Percentiles rank a stretch among this genome's conserved stretches.
Conservation (phyloP, 129 eudicot species). For the Artemisia tridentata region DNA sequence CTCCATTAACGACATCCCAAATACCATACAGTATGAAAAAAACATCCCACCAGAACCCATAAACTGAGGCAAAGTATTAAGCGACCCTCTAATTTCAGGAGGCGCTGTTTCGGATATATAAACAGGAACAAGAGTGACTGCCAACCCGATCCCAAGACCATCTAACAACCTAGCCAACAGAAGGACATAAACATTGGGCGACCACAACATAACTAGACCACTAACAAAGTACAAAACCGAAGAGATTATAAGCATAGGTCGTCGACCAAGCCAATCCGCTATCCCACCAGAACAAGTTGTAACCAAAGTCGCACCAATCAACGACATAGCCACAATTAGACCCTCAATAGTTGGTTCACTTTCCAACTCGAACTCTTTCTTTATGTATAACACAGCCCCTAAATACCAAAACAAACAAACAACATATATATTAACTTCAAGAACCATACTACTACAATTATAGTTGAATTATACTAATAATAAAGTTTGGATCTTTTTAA, state of each 20-base stretch:
- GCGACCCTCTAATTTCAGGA: constrained; percentile 65
- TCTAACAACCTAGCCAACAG: constrained; percentile 67
- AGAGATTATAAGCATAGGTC: constrained; percentile 67
- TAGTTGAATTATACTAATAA: no score
- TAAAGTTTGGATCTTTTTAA: no score
- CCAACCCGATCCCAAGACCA: constrained; percentile 77
- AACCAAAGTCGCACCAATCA: constrained; percentile 69
- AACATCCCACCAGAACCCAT: constrained; percentile 76
- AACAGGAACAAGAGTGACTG: constrained; percentile 73
- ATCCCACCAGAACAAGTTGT: constrained; percentile 68
- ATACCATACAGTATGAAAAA: constrained; percentile 67
- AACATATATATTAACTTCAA: not conserved
- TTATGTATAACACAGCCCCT: constrained; percentile 71
- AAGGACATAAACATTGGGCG: constrained; percentile 73
- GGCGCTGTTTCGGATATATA: constrained; percentile 87
- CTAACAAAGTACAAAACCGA: constrained; percentile 64
- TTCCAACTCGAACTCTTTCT: constrained; percentile 55
- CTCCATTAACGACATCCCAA: constrained; percentile 72
- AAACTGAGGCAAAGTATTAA: constrained; percentile 80
- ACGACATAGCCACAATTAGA: constrained; percentile 75
- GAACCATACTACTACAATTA: not conserved
- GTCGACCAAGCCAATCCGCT: constrained; percentile 71
- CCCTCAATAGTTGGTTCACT: constrained; percentile 61
- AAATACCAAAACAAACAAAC: constrained; percentile 1
- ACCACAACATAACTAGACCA: constrained; percentile 74